Base-by-base conservation (phyloP, 768 basidiomycete genomes). In the Russula olivacea region DNA sequence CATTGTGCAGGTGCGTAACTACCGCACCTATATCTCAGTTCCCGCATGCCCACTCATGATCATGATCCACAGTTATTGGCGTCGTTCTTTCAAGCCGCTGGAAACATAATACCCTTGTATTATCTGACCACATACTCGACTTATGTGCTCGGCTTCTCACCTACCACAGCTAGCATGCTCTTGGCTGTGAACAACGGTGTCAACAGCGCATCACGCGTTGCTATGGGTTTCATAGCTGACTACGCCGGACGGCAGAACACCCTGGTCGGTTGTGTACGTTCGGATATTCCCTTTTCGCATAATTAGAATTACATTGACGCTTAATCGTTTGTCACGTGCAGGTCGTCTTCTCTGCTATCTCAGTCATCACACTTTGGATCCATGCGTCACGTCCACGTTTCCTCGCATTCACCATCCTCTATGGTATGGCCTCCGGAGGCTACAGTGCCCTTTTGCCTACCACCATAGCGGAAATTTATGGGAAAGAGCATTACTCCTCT, bases 401-500 rank as follows among this genome's bases (percentile, higher is more conserved):
- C 65, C 66, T 77, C 45, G 73, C 73, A 0, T 79, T 80, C 68
- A 65, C 76, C 23, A 71, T 79, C 25, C 59, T 76, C 55, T 79
- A 80, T 63, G 79, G 76, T 17, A 69, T 79, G 55, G 75, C 73
- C 51, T 76, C 79, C 2, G 78, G 78, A 21, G 78, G 78, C 3
- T 79, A 80, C 70, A 78, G 78, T 61, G 75, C 76, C 12, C 71
- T 79, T 14, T 67, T 80, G 23, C 78, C 78, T 5, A 78, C 79
- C 7, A 76, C 77, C 1, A 76, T 78, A 60, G 73, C 76, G 1
- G 78, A 78, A 48, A 71, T 80, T 11, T 80, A 77, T 61, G 78
- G 78, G 2, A 70, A 74, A 25, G 75, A 77, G 58, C 76, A 79
- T 57, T 79, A 79, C 64, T 68, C 76, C 25, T 71, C 74, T 56